These are phyloP conservation scores for Dryadomyces sulphureus DNA, from an alignment of 2,329 filamentous ascomycete species.

Conservation along the genomic window DNA sequence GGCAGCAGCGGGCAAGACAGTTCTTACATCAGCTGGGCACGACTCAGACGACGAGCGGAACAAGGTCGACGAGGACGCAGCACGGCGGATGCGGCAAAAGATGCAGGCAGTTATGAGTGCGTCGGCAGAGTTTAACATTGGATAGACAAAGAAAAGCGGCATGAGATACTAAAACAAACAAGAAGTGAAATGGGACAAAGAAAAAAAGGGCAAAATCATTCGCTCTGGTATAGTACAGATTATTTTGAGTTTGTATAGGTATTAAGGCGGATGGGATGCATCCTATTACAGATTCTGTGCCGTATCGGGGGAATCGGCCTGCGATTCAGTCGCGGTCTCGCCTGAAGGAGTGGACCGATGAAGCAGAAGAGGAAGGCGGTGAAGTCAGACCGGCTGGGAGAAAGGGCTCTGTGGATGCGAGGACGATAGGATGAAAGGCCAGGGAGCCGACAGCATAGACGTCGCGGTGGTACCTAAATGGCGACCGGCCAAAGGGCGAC, in stretches of 20 bases:
- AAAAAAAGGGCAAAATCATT: neutral
- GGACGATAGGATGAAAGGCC: constrained; percentile 6
- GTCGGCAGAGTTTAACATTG: constrained; percentile 14
- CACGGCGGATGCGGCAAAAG: constrained; percentile 33
- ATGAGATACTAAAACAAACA: neutral
- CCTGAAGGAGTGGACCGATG: constrained; percentile 2
- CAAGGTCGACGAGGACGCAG: constrained; percentile 34
- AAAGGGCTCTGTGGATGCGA: constrained; percentile 9
- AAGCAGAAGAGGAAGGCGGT: constrained; percentile 7
- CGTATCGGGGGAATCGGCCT: neutral
- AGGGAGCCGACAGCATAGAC: constrained; percentile 1
- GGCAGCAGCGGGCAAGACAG: constrained; percentile 13
- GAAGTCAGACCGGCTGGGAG: constrained; percentile 6
- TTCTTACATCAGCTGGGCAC: constrained; percentile 16
- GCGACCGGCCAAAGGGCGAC: too few relatives aligned
- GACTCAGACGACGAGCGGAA: constrained; percentile 2
- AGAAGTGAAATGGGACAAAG: neutral
- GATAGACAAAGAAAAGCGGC: constrained; percentile 3
- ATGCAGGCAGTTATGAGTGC: constrained; percentile 14
- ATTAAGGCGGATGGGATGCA: too few relatives aligned
- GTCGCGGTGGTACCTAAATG: neutral
- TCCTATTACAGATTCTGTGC: too few relatives aligned
- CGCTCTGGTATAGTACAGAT: constrained; percentile 1
- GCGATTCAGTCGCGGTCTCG: neutral
- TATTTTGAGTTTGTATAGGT: too few relatives aligned